Percentiles rank a stretch among this genome's conserved stretches.
Conservation (phyloP, 1,284 basidiomycete genomes). For the Takashimella tepidaria region DNA sequence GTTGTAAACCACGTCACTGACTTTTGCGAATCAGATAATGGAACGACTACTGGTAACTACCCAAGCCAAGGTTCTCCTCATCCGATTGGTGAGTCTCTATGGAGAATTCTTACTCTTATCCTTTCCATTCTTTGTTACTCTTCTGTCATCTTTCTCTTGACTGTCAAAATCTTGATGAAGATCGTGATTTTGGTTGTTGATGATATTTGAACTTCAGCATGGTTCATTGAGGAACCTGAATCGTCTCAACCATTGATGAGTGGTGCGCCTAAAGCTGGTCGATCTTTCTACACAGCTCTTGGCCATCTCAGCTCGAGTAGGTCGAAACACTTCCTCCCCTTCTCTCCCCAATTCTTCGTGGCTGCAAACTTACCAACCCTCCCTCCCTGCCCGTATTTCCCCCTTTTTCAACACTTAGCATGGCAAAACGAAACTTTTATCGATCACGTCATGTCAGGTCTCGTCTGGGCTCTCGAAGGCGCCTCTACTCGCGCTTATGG, state of each 20-base stretch:
- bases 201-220: conserved; percentile 58
- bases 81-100: conserved; percentile 34
- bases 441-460: conserved; percentile 65
- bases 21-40: conserved; percentile 33
- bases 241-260: conserved; percentile 50
- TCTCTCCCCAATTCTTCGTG: conserved; percentile 19
- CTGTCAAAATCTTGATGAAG: too few relatives aligned
- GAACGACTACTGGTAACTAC: conserved; percentile 31
- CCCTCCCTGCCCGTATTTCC: too few relatives aligned
- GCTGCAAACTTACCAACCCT: not conserved
- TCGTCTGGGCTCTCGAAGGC: conserved; percentile 62
- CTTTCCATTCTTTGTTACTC: conserved; percentile 5
- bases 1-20: conserved; percentile 2
- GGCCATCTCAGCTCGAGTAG: conserved; percentile 64
- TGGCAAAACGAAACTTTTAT: conserved; percentile 59
- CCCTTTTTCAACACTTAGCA: conserved; percentile 16
- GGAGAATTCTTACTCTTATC: not conserved
- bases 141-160: too few relatives aligned
- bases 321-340: conserved; percentile 6
- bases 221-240: conserved; percentile 67
- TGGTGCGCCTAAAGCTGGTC: conserved; percentile 54
- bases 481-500: conserved; percentile 47
- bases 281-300: conserved; percentile 73
- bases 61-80: conserved; percentile 39
- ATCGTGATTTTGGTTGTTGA: too few relatives aligned